Evolutionary conservation across 257 asterid genomes (phyloP).

Genomic region (Gardenia jasminoides): DNA sequence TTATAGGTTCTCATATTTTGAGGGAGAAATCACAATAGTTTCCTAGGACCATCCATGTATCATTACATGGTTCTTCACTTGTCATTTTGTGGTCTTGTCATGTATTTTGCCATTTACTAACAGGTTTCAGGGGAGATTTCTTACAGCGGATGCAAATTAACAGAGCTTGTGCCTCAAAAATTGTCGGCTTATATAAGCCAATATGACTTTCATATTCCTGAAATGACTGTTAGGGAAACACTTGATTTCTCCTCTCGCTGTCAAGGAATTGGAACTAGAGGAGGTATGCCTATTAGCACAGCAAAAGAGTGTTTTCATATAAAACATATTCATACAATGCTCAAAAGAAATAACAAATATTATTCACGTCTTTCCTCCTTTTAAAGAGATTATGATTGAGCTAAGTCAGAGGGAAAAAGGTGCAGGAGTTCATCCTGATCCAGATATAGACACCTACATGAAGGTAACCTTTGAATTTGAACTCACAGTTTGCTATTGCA

Average conservation of each 20-base stretch:
- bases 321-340: background rate
- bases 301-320: background rate
- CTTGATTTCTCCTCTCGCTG: constrained; percentile 39
- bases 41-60: too few species aligned
- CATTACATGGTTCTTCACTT: background rate
- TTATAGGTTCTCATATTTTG: too few species aligned
- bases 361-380: constrained; percentile 19
- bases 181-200: constrained; percentile 36
- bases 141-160: constrained; percentile 30
- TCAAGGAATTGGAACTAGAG: constrained; percentile 36
- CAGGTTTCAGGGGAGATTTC: constrained; percentile 35
- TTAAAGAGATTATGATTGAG: constrained; percentile 65
- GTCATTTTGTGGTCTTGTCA: background rate
- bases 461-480: constrained; percentile 45
- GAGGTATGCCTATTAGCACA: constrained; percentile 5
- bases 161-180: constrained; percentile 36
- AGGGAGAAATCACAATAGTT: too few species aligned
- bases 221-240: constrained; percentile 39
- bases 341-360: background rate
- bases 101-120: background rate
- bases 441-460: constrained; percentile 86
- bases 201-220: constrained; percentile 33
- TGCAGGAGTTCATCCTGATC: constrained; percentile 73
- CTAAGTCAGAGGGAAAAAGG: constrained; percentile 72
- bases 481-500: too few species aligned